Conservation (phyloP, 345 rosid species). For the Gossypium herbaceum region DNA sequence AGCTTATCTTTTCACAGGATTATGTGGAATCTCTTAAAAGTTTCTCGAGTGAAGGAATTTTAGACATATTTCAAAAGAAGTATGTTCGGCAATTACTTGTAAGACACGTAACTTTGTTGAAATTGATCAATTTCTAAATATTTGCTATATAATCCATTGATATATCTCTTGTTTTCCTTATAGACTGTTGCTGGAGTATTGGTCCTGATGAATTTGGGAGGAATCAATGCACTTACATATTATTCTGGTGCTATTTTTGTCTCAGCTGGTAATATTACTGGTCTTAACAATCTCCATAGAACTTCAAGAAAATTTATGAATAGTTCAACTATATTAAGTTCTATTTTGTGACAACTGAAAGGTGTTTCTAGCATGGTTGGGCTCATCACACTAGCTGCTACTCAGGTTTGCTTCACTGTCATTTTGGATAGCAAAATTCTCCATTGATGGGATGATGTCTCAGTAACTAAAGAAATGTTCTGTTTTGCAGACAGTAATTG, state of each 20-base stretch:
- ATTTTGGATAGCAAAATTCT: background rate
- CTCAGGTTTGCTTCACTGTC: background rate
- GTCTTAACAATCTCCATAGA: background rate
- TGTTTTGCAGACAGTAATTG: background rate
- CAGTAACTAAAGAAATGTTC: background rate
- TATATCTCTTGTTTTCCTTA: background rate
- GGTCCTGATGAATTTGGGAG: background rate
- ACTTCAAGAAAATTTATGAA: background rate
- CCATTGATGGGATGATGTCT: background rate
- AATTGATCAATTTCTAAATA: background rate
- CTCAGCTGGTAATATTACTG: slow-evolving; percentile 4
- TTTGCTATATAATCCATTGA: background rate
- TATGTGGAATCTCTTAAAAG: background rate
- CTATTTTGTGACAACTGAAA: background rate
- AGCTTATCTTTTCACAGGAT: background rate
- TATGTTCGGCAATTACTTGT: slow-evolving; percentile 10
- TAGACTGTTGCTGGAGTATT: background rate
- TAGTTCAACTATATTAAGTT: background rate
- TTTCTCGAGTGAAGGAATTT: background rate
- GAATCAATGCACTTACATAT: background rate
- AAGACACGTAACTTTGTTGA: background rate
- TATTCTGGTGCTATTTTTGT: background rate
- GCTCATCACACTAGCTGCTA: background rate
- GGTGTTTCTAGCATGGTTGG: slow-evolving; percentile 7
- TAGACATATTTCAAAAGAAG: slow-evolving; percentile 13